Base-by-base conservation (phyloP, 371 early-diverging fungal species). In the Syncephalastrum racemosum region DNA sequence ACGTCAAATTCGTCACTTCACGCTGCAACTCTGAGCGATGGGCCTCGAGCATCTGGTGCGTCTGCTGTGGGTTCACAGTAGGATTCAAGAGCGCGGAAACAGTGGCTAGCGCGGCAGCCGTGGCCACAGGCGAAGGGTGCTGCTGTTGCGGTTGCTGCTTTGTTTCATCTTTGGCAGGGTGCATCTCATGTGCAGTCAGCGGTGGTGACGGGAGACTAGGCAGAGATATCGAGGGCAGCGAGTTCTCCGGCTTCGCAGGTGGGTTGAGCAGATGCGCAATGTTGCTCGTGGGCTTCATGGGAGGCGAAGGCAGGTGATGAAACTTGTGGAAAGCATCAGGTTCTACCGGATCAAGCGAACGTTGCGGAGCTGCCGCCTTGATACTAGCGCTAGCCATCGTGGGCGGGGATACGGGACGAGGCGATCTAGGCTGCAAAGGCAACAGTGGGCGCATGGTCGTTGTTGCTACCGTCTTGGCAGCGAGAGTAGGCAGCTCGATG, bases 11-110 rank as follows among this genome's bases (percentile, higher is more conserved):
- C 3, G 76, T 67, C 16, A 87, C 79, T 63, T 87, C 84, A 40
- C 81, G 74, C 53, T 83, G 84, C 42, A 87, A 60, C 56, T 87
- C 84, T 52, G 81, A 73, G 16, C 85, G 80, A 58, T 85, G 83
- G 22, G 81, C 82, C 60, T 82, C 75, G 16, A 84, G 66, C 25
- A 77, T 75, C 55, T 80, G 70, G 12, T 77, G 68, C 22, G 64
- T 79, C 4, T 64, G 53, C 39, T 63, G 59, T 14, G 62, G 51
- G 58, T 66, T 53, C 39, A 54, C 56, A 14, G 56, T 50, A n/a
- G 73, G 77, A 43, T 68, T 64, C 46, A 72, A 46, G 5, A 75
- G 31, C 19, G 62, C 59, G 10, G 73, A 66, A n/a, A 72, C 63
- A 5, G 66, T 59, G 39, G 66, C 69, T 39, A 62, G 54, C 0